Evolutionary conservation across 2,329 filamentous ascomycete genomes (phyloP).

Genomic region (Helminthosporium solani): DNA sequence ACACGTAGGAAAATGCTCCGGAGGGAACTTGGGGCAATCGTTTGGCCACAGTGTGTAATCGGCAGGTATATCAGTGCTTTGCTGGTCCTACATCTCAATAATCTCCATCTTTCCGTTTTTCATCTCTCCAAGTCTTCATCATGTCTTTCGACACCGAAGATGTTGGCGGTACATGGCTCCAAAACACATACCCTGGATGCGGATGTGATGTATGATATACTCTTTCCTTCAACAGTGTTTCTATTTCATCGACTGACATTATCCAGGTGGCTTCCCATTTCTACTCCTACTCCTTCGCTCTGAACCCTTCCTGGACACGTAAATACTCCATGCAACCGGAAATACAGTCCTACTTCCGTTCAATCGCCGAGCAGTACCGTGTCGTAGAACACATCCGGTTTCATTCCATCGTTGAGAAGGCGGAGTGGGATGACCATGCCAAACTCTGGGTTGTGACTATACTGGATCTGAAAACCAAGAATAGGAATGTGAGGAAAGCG

Average conservation of each 20-base stretch:
- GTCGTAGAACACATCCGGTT: slow-evolving; percentile 60
- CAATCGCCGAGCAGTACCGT: slow-evolving; percentile 55
- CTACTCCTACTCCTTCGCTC: slow-evolving; percentile 63
- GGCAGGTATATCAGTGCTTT: not conserved
- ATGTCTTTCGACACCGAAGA: slow-evolving; percentile 47
- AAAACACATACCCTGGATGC: slow-evolving; percentile 58
- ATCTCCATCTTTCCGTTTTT: slow-evolving; percentile 1
- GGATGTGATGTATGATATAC: slow-evolving; percentile 52
- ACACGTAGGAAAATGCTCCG: not conserved
- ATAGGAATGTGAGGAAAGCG: slow-evolving; percentile 18
- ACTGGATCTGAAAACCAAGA: slow-evolving; percentile 22
- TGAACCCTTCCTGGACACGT: slow-evolving; percentile 60
- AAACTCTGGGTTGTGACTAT: slow-evolving; percentile 53
- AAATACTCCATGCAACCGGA: slow-evolving; percentile 63
- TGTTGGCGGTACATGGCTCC: slow-evolving; percentile 39
- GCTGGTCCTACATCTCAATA: not conserved
- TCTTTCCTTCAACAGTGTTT: not conserved
- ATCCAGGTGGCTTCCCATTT: slow-evolving; percentile 39
- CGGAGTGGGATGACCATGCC: slow-evolving; percentile 55
- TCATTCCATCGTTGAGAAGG: slow-evolving; percentile 55
- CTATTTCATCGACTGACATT: not conserved
- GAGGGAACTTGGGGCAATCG: not conserved
- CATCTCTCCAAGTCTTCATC: not conserved
- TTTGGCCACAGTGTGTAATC: not conserved
- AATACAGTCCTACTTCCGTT: slow-evolving; percentile 53